Conservation (phyloP, 1,284 basidiomycete genomes). For the Polyporus tsugae region DNA sequence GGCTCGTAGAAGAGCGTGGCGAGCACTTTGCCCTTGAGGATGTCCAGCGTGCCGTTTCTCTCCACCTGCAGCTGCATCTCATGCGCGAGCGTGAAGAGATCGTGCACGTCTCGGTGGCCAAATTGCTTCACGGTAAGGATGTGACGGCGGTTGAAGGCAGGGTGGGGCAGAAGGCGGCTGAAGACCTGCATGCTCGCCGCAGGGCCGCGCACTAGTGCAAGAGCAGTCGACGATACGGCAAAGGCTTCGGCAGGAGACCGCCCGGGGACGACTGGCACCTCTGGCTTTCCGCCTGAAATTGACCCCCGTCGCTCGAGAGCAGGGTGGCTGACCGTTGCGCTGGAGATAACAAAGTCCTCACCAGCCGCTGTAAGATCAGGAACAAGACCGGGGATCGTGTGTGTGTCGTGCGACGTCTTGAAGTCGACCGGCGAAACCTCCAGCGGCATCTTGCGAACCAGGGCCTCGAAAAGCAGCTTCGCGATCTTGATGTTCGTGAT, state of each 20-base stretch:
- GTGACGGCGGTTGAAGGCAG: slow-evolving; percentile 86
- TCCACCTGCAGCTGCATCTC: slow-evolving; percentile 98
- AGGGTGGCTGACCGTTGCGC: slow-evolving; percentile 64
- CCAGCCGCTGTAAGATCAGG: slow-evolving; percentile 75
- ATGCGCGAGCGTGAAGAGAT: slow-evolving; percentile 93
- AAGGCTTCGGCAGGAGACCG: slow-evolving; percentile 25
- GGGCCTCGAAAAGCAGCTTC: slow-evolving; percentile 95
- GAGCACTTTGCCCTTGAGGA: slow-evolving; percentile 91
- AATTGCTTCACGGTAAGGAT: slow-evolving; percentile 97
- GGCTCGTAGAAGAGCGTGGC: slow-evolving; percentile 99
- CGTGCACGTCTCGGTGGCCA: slow-evolving; percentile 89
- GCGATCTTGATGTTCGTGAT: slow-evolving; percentile 99
- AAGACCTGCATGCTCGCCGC: slow-evolving; percentile 51
- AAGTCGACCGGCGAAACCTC: slow-evolving; percentile 93
- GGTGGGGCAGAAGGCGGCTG: slow-evolving; percentile 59
- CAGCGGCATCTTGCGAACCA: slow-evolving; percentile 88
- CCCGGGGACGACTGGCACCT: slow-evolving; percentile 23
- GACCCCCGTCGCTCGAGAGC: slow-evolving; percentile 41
- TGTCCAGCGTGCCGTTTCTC: slow-evolving; percentile 88
- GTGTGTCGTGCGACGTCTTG: slow-evolving; percentile 93
- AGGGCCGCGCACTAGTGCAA: slow-evolving; percentile 41
- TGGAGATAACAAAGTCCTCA: slow-evolving; percentile 79
- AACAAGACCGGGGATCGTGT: slow-evolving; percentile 94
- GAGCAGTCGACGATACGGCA: slow-evolving; percentile 17
- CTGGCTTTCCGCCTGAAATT: slow-evolving; percentile 35